A percentile compares a stretch with the other conserved stretches of the same genome.
These are phyloP conservation scores for Pseudozyma tsukubaensis DNA, from an alignment of 1,284 basidiomycete genomes.

Conservation along the genomic window DNA sequence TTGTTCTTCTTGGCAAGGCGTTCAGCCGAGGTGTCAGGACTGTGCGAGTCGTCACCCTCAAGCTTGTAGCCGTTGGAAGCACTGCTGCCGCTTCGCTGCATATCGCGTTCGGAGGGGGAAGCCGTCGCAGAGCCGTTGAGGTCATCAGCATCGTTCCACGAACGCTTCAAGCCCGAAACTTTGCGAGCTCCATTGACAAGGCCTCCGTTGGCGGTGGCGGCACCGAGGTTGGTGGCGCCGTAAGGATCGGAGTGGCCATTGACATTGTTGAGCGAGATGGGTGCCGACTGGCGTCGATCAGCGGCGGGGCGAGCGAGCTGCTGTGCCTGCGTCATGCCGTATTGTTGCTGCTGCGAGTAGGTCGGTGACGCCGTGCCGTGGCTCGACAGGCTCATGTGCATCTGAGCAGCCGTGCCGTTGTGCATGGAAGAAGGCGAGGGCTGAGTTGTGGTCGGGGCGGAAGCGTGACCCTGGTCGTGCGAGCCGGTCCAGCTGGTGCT, in stretches of 20 bases:
- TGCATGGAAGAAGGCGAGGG: slow-evolving; percentile 49
- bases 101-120: slow-evolving; percentile 49
- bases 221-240: slow-evolving; percentile 40
- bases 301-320: slow-evolving; percentile 38
- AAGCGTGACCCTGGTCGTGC: slow-evolving; percentile 49
- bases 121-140: slow-evolving; percentile 41
- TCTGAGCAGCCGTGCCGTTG: slow-evolving; percentile 40
- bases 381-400: slow-evolving; percentile 50
- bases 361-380: slow-evolving; percentile 52
- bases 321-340: slow-evolving; percentile 44
- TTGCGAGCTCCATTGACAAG: slow-evolving; percentile 46
- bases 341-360: slow-evolving; percentile 42
- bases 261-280: slow-evolving; percentile 47
- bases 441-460: slow-evolving; percentile 50
- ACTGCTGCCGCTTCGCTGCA: slow-evolving; percentile 51
- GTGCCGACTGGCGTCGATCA: slow-evolving; percentile 48
- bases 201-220: slow-evolving; percentile 28
- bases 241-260: slow-evolving; percentile 40
- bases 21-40: slow-evolving; percentile 46
- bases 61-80: slow-evolving; percentile 49
- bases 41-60: slow-evolving; percentile 44
- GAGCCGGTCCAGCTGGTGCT: slow-evolving; percentile 50
- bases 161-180: slow-evolving; percentile 52
- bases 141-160: slow-evolving; percentile 49
- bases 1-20: slow-evolving; percentile 49